phyloP scores from a whole-genome alignment of 306 rosid species.

The Abrus pulchellus region DNA sequence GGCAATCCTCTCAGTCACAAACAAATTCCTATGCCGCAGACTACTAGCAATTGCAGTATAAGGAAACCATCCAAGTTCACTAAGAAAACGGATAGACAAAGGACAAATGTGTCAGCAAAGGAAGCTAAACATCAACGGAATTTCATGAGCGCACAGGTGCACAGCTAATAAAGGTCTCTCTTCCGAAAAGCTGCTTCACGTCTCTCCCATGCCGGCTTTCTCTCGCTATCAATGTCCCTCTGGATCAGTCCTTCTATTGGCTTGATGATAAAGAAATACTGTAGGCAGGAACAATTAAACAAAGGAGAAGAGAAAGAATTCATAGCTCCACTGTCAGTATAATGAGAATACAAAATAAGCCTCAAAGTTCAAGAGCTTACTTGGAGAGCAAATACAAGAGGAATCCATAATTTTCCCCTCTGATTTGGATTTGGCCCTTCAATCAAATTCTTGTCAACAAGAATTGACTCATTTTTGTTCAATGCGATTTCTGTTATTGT shows the following conservation, averaged over 20 bases:
- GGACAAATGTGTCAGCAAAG: constrained; percentile 9
- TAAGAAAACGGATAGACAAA: constrained; percentile 18
- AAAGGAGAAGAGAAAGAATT: not conserved
- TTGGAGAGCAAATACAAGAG: constrained; percentile 71
- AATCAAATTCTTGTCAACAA: constrained; percentile 81
- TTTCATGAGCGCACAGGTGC: not conserved
- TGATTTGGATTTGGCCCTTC: constrained; percentile 97
- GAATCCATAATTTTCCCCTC: constrained; percentile 79
- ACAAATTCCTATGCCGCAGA: constrained; percentile 53
- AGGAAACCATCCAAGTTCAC: constrained; percentile 33
- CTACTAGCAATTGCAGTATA: constrained; percentile 41
- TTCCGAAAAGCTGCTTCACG: constrained; percentile 53
- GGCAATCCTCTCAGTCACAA: constrained; percentile 39
- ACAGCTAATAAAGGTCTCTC: constrained; percentile 32
- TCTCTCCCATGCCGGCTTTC: constrained; percentile 81
- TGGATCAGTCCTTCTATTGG: constrained; percentile 74
- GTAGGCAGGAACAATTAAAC: constrained; percentile 14
- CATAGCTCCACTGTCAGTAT: constrained; percentile 4
- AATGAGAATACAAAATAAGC: constrained; percentile 17
- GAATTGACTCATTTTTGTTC: constrained; percentile 71
- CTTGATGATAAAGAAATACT: constrained; percentile 74
- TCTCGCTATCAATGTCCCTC: constrained; percentile 69
- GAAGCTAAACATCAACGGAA: constrained; percentile 16
- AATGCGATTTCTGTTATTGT: constrained; percentile 72
- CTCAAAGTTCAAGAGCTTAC: constrained; percentile 58